phyloP scores from a whole-genome alignment of 768 basidiomycete genomes.

The Candolleomyces efflorescens region DNA sequence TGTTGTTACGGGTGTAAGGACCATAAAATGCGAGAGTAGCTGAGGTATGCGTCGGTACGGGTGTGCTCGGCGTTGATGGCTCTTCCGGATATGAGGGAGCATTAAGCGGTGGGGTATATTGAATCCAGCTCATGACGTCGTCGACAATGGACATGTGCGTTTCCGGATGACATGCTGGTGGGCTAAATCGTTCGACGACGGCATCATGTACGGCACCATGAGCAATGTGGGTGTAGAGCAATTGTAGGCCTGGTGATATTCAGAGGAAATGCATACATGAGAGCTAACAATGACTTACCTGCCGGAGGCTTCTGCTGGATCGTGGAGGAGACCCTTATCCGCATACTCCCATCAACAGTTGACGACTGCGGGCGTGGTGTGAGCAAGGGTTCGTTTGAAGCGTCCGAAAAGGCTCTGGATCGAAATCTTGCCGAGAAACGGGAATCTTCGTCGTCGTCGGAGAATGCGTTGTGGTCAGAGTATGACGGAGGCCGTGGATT shows the following conservation, averaged over 20 bases:
- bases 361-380: background rate
- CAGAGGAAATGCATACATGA: background rate
- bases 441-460: background rate
- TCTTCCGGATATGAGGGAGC: no score
- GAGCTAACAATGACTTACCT: background rate
- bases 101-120: background rate
- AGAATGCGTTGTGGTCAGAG: background rate
- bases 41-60: background rate
- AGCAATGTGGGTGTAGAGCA: slow-evolving; percentile 1
- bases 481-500: background rate
- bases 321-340: background rate
- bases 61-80: background rate
- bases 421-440: background rate
- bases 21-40: slow-evolving; percentile 1
- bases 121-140: slow-evolving; percentile 5
- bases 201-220: slow-evolving; percentile 1
- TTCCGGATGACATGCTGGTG: background rate
- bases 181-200: background rate
- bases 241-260: background rate
- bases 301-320: slow-evolving; percentile 1
- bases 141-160: background rate
- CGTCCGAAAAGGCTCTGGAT: background rate
- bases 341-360: background rate
- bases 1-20: background rate
- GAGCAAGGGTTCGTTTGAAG: background rate